Percentiles rank a stretch among this genome's conserved stretches.
Evolutionary conservation across 495 filamentous ascomycete species (phyloP).

Genomic region (Hyaloscypha variabilis): DNA sequence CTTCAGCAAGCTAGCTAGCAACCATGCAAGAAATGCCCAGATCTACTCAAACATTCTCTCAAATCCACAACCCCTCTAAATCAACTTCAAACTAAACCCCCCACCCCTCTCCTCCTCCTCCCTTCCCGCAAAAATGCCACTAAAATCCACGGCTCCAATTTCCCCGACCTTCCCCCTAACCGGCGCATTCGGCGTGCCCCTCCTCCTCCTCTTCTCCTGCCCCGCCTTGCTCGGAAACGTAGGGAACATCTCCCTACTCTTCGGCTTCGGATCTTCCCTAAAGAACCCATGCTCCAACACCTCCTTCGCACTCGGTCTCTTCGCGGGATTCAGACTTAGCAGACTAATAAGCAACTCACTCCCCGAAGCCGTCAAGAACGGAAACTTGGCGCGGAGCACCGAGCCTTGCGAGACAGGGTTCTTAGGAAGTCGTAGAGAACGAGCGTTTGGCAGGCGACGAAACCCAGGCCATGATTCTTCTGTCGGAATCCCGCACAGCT

Average conservation of each 20-base stretch:
- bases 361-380: constrained; percentile 78
- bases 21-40: background rate
- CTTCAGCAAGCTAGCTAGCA: background rate
- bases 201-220: constrained; percentile 76
- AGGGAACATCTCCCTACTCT: constrained; percentile 83
- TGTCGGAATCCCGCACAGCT: constrained; percentile 86
- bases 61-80: constrained; percentile 29
- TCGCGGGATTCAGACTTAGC: constrained; percentile 73
- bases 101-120: constrained; percentile 77
- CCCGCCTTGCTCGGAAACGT: constrained; percentile 94
- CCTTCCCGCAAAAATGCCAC: constrained; percentile 72
- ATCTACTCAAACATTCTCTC: background rate
- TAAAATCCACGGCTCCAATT: constrained; percentile 73
- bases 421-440: constrained; percentile 76
- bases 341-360: constrained; percentile 66
- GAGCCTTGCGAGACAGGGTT: constrained; percentile 43
- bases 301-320: constrained; percentile 67
- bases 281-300: constrained; percentile 85
- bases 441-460: constrained; percentile 85
- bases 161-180: constrained; percentile 72
- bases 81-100: constrained; percentile 80
- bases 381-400: constrained; percentile 72
- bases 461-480: constrained; percentile 86
- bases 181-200: constrained; percentile 85
- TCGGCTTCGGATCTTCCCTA: constrained; percentile 83